Evolutionary conservation across 331 rosid species (phyloP), one percentile per base, ranked within the genome.

Genomic region (Quercus tomentella): DNA sequence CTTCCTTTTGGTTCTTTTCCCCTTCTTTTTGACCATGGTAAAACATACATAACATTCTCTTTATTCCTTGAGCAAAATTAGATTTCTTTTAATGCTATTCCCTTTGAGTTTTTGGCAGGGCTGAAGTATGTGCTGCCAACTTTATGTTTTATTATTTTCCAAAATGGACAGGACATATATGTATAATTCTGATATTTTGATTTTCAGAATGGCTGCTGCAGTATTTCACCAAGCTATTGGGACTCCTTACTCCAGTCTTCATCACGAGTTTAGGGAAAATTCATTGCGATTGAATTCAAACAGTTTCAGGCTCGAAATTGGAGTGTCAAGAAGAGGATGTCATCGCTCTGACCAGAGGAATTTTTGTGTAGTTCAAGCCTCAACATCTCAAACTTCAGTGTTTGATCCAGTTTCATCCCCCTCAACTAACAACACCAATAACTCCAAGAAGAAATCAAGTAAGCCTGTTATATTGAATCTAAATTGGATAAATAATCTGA

Each of bases 131-230:
- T 49, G 60, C 21, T 22, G 58, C 60, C 37, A 25, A 51, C 75
- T 71, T 43, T 71, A 43, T 45, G 60, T 21, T 49, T 49, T 49
- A 45, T 8, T 35, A 30, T 30, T 28, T 65, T 65, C 14, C 43
- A 7, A 65, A 67, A 9, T 67, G 51, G 70, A 74, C 23, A 26
- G 6, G 0, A 22, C 41, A 1, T 20, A 9, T 20, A 10, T 37
- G 26, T 22, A 15, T 20, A 21, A 22, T 23, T 58, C 73, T 35
- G 28, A 58, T 18, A n/a, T 54, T 75, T 82, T 80, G 35, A 65
- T 71, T 43, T 82, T 88, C 87, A 93, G 94, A 65, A 96, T 96
- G 99, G 97, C 98, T 62, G 86, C 97, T 76, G 84, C 90, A 82
- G 91, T 78, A 31, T 89, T 77, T 88, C 84, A 84, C 74, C 96